Base-by-base conservation (phyloP, 1,284 basidiomycete species). In the Cerioporus squamosus region DNA sequence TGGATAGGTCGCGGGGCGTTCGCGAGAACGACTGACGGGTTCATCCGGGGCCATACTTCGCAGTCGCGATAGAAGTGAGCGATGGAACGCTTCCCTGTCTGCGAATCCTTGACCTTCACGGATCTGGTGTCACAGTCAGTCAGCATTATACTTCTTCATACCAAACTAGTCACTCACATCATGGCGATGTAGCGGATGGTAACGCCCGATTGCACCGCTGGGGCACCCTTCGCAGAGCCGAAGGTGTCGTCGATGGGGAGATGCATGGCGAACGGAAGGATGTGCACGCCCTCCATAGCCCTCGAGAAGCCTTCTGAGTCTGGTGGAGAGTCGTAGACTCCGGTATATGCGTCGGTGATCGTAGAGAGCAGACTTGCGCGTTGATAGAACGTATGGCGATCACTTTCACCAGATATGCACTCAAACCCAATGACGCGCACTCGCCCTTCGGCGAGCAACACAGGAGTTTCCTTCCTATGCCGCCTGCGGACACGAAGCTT, bases 21-120 rank as follows among this genome's bases (percentile, higher is more conserved):
- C 1, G 87, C 81, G 7, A 97, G 82, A 14, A 88, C 80, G 3
- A 78, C 66, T 5, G 83, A 76, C 0, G 91, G 86, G 61, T 93
- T 84, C 24, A 95, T 76, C 52, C 87, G 87, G 1, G 95, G 95
- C 82, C 90, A 94, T 29, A 97, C 77, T 53, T 90, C 86, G 68
- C 94, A 88, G 39, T 89, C 81, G 2, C 95, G 88, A 74, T 97
- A 97, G 71, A 97, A 97, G 73, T 98, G 95, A 0, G 95, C 91
- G 47, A 97, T 91, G 5, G 93, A 94, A 8, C 87, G 81, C 68
- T 83, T 81, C 44, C 75, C 77, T 24, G 84, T 81, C 40, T 78
- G 75, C 2, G 84, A 72, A 55, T 93, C 87, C 71, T 91, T 91
- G 51, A 97, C 84, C 74, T 92, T 91, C 71, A 95, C 79, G 2